Conservation (phyloP, 2,329 filamentous ascomycete species). For the Diplocarpon rosae region DNA sequence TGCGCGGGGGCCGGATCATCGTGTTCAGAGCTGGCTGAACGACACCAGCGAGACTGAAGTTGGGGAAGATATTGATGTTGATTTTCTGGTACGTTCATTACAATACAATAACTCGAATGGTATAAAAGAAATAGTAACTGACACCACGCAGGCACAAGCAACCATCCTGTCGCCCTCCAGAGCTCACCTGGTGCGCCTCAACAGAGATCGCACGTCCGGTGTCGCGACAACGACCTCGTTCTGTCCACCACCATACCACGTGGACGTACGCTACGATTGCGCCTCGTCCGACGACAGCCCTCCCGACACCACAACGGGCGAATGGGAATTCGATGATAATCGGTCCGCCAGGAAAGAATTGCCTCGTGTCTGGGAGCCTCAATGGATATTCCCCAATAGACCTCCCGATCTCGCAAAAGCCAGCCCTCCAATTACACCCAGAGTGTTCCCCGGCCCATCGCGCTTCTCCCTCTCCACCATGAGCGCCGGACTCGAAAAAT, state of each 20-base stretch:
- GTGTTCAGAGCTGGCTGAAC: conserved; percentile 20
- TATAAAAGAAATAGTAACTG: neutral
- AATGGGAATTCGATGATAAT: conserved; percentile 1
- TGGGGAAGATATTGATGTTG: conserved; percentile 17
- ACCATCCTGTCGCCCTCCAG: conserved; percentile 18
- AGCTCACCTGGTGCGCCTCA: conserved; percentile 19
- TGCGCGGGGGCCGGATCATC: neutral
- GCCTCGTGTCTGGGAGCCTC: neutral
- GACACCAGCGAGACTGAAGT: conserved; percentile 13
- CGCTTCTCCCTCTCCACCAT: neutral
- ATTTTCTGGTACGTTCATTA: conserved; percentile 15
- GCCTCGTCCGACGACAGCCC: conserved; percentile 7
- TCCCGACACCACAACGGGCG: conserved; percentile 1
- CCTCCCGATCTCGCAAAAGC: conserved; percentile 11
- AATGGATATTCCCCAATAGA: neutral
- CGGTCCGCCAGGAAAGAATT: neutral
- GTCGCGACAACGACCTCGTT: conserved; percentile 17
- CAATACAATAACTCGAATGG: neutral
- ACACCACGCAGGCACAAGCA: conserved; percentile 14
- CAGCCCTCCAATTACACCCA: conserved; percentile 14
- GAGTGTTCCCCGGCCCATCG: neutral
- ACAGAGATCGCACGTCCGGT: conserved; percentile 5
- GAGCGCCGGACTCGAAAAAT: neutral
- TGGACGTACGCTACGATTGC: conserved; percentile 6
- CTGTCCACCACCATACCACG: conserved; percentile 1